Base-by-base conservation (phyloP, 2,329 filamentous ascomycete genomes). In the Aspergillus fumigatiaffinis region DNA sequence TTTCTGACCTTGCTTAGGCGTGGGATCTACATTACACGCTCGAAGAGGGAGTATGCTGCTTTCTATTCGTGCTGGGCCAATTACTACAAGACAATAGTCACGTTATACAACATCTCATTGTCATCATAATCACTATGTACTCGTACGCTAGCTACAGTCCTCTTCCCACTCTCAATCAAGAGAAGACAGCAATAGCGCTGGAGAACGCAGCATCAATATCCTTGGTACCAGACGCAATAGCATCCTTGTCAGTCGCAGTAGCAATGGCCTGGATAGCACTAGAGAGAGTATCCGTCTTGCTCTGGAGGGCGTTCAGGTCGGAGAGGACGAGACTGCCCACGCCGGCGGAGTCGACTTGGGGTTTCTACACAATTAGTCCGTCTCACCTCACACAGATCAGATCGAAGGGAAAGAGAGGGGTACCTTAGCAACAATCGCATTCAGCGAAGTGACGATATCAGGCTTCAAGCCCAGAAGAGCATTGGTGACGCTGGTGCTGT, bases 351-450 rank as follows among this genome's bases (percentile, higher is more conserved):
- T 35, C 21, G 38, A 60, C 50, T 17, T 41, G 29, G 2, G 55
- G 17, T 58, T 60, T 57, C 58, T 60, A 21, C 26, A 20, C 4
- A 20, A 5, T 35, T 35, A 35, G 32, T 17, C 23, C 23, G 23
- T 23, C 23, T 23, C 23, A 23, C 3, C 23, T 23, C 23, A 23
- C 23, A 23, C 23, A 23, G 23, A 23, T 23, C 23, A 23, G 23
- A 23, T 23, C 23, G 23, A 23, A 23, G 23, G 23, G 23, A 23
- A 23, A 23, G 23, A 25, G 12, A 25, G 26, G 38, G 32, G n/a
- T 26, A 60, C 60, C 52, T 61, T 60, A 3, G 23, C n/a, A 29
- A 57, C 50, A 35, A 61, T 26, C 12, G 32, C 41, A 3, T 48
- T 38, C 41, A 60, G 29, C 3, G 60, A 46, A 7, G 8, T 38